Evolutionary conservation across 202 grass and related monocot genomes (phyloP), one percentile per base, ranked within the genome.

Genomic region (Setaria italica): DNA sequence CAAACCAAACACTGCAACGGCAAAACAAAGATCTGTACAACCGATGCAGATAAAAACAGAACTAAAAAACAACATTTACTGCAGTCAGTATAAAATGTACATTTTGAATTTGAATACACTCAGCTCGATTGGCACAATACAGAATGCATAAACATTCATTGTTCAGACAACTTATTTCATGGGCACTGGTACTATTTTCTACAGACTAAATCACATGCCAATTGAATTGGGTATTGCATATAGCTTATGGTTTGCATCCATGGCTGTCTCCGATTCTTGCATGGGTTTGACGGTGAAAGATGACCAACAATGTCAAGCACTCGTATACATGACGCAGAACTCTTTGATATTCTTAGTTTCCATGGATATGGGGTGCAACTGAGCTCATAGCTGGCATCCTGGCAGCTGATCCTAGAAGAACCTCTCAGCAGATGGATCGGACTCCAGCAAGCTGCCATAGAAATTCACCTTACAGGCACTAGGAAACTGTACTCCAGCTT

Each of bases 401-500:
- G 34, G 63, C 17, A 25, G 15, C 30, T 72, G 20, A 66, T 47
- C 67, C 67, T 90, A 93, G 82, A 97, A 97, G 74, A 89, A 98
- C 63, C 32, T 81, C 63, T 85, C 91, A 88, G 67, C 49, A 74
- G 86, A 85, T 64, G 57, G 77, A 51, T 93, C 85, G 69, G 73
- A 74, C 65, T 86, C 65, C 9, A 81, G 71, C 76, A 92, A 89
- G 77, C 82, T 89, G 72, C 82, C 86, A 39, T 88, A 86, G 80
- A 95, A 95, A 78, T 96, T 96, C 76, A 95, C 90, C 76, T 80
- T 95, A 62, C 93, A 99, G 46, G 71, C 57, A 69, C 42, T 66
- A 79, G 91, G 88, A 85, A 94, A 94, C 83, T 77, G 88, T 54
- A 96, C 60, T n/a, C 87, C 96, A 89, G 93, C 91, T 89, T 92